phyloP scores from a whole-genome alignment of 441 rosid species.

The Daphne laureola region DNA sequence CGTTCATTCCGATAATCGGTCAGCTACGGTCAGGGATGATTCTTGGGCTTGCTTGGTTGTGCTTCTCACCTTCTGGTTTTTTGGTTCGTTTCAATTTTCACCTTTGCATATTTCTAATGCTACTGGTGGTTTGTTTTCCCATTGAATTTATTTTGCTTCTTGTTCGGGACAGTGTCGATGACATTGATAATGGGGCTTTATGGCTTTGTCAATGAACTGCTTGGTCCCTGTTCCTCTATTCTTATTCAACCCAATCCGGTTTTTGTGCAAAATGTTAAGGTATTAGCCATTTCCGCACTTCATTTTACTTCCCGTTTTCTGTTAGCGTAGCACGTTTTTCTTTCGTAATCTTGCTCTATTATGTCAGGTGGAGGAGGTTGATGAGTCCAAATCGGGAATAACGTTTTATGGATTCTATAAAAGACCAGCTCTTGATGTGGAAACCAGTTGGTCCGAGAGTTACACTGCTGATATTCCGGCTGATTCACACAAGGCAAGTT shows the following conservation, averaged over 20 bases:
- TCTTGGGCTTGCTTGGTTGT: conserved; percentile 87
- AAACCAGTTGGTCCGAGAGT: conserved; percentile 39
- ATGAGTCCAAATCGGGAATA: conserved; percentile 35
- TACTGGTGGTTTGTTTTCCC: not conserved
- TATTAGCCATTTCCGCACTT: conserved; percentile 19
- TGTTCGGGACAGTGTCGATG: conserved; percentile 51
- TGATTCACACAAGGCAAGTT: conserved; percentile 56
- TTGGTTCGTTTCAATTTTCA: conserved; percentile 40
- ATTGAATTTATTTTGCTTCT: not conserved
- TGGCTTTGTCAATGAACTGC: conserved; percentile 33
- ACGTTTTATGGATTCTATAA: conserved; percentile 45
- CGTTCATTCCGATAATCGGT: conserved; percentile 20
- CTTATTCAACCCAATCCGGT: conserved; percentile 55
- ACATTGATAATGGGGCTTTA: conserved; percentile 60
- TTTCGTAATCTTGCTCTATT: conserved; percentile 12
- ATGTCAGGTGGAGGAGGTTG: conserved; percentile 49
- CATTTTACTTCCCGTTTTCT: conserved; percentile 6
- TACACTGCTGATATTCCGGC: conserved; percentile 28
- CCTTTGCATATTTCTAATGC: not conserved
- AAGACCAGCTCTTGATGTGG: conserved; percentile 51
- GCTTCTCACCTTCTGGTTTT: conserved; percentile 50
- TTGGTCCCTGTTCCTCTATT: conserved; percentile 60
- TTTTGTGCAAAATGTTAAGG: conserved; percentile 77
- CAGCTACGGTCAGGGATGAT: conserved; percentile 41
- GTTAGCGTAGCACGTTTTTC: not conserved